Evolutionary conservation across 257 asterid species (phyloP), one percentile per base, ranked within the genome.

Genomic region (Oldenlandia corymbosa): DNA sequence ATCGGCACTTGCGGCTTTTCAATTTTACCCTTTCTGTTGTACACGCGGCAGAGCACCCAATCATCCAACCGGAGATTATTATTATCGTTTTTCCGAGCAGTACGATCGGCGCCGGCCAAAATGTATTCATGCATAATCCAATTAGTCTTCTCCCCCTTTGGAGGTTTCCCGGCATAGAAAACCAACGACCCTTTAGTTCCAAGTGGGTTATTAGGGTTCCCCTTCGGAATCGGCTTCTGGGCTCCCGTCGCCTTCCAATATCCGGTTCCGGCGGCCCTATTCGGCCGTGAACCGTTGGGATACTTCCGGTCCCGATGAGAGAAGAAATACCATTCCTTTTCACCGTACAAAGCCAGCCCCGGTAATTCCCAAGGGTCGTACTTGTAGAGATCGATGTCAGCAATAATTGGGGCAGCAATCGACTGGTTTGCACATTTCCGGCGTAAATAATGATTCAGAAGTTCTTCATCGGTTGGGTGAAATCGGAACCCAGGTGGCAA

Each of bases 221-320:
- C 90, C 51, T 81, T 80, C 18, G 88, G 90, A 4, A 86, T 80
- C 26, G 88, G 88, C 81, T 86, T 86, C 60, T 86, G 90, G 0
- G 94, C 94, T 53, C 94, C 90, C 21, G 90, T 86, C 10, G 94
- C 94, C 36, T 86, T 86, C 94, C 90, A 86, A 63, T 83, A 86
- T 9, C 90, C 94, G 7, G 68, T 12, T 26, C 88, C 94, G 0
- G 93, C 89, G 0, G 86, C 83, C 74, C 94, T 49, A 64, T 81
- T 86, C 2, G 94, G 94, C 31, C 94, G 78, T 5, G 88, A 86
- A 52, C 94, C 88, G 75, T 86, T 86, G 0, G 94, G 94, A 28
- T 86, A 86, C 70, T 86, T 86, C 23, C 94, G 71, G 55, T 81
- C 94, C 37, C 94, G 77, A 2, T 90, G 90, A 11, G 94, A 81